These are phyloP conservation scores for Fragaria vesca DNA, from an alignment of 306 rosid genomes.

Conservation along the genomic window DNA sequence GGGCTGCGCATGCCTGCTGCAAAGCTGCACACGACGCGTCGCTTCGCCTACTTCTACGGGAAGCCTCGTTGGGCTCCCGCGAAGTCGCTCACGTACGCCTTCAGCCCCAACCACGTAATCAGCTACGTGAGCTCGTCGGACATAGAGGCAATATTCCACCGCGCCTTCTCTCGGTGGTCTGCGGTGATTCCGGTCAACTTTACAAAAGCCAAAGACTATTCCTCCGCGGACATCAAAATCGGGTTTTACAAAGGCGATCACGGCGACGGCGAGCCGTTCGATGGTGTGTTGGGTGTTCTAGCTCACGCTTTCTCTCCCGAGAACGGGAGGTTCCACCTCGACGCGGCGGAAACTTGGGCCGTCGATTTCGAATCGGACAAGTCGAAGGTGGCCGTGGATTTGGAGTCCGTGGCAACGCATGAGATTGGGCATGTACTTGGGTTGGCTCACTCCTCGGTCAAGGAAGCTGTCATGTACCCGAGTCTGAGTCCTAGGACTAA, in stretches of 20 bases:
- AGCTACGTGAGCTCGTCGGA: constrained; percentile 47
- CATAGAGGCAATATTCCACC: constrained; percentile 41
- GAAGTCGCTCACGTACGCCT: constrained; percentile 62
- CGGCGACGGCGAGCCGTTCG: constrained; percentile 93
- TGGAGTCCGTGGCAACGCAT: constrained; percentile 93
- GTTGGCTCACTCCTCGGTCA: constrained; percentile 68
- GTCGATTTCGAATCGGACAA: constrained; percentile 53
- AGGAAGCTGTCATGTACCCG: constrained; percentile 90
- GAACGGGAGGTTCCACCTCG: constrained; percentile 86
- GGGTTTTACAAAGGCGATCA: constrained; percentile 81
- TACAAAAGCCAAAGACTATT: constrained; percentile 39
- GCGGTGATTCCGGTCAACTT: constrained; percentile 82
- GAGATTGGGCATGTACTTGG: constrained; percentile 98
- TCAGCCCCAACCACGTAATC: constrained; percentile 50
- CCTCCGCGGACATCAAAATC: constrained; percentile 61
- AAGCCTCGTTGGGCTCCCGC: constrained; percentile 75
- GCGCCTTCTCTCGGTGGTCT: constrained; percentile 78
- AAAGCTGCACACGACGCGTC: constrained; percentile 39
- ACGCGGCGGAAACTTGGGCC: constrained; percentile 84
- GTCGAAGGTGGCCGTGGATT: constrained; percentile 81
- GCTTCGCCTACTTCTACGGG: constrained; percentile 68
- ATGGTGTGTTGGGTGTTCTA: constrained; percentile 79
- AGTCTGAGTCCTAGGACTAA: constrained; percentile 69
- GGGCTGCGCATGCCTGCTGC: not conserved
- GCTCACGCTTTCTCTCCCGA: constrained; percentile 93